Conservation (phyloP, 768 basidiomycete genomes). For the Rhodotorula paludigena region DNA sequence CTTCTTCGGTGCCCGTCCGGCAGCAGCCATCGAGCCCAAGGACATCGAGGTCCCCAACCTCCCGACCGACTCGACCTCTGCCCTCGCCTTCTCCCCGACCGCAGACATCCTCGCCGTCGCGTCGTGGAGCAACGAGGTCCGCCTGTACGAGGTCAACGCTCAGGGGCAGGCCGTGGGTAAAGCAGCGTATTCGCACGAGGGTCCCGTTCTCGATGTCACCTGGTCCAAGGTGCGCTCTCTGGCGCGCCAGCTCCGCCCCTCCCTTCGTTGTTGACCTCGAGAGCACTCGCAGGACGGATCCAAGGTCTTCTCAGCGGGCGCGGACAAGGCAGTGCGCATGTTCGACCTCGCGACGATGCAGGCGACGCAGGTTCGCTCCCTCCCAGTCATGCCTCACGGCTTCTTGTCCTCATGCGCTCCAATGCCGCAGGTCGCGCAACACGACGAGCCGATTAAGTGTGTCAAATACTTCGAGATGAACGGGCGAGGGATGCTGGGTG, state of each 20-base stretch:
- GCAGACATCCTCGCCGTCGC: slow-evolving; percentile 87
- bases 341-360: slow-evolving; percentile 83
- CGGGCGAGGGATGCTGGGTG: slow-evolving; percentile 50
- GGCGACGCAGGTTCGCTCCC: slow-evolving; percentile 73
- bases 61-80: slow-evolving; percentile 80
- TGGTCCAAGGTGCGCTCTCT: slow-evolving; percentile 73
- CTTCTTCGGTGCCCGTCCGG: slow-evolving; percentile 33
- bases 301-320: slow-evolving; percentile 85
- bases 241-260: background rate
- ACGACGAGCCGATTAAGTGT: slow-evolving; percentile 41
- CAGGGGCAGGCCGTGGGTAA: slow-evolving; percentile 73
- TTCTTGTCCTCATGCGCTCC: background rate
- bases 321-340: slow-evolving; percentile 91
- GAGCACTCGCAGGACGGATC: slow-evolving; percentile 54
- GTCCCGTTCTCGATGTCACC: slow-evolving; percentile 76
- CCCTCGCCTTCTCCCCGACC: slow-evolving; percentile 72
- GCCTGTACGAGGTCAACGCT: slow-evolving; percentile 80
- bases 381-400: slow-evolving; percentile 54
- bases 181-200: slow-evolving; percentile 85
- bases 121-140: slow-evolving; percentile 88
- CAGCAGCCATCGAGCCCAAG: slow-evolving; percentile 54
- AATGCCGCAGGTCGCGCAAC: slow-evolving; percentile 33
- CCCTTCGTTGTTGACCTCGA: no score
- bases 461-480: slow-evolving; percentile 44
- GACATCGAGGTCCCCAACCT: slow-evolving; percentile 77